A percentile compares a stretch with the other conserved stretches of the same genome.
phyloP scores from a whole-genome alignment of 176 grass and related monocot species.

The Olyra latifolia region DNA sequence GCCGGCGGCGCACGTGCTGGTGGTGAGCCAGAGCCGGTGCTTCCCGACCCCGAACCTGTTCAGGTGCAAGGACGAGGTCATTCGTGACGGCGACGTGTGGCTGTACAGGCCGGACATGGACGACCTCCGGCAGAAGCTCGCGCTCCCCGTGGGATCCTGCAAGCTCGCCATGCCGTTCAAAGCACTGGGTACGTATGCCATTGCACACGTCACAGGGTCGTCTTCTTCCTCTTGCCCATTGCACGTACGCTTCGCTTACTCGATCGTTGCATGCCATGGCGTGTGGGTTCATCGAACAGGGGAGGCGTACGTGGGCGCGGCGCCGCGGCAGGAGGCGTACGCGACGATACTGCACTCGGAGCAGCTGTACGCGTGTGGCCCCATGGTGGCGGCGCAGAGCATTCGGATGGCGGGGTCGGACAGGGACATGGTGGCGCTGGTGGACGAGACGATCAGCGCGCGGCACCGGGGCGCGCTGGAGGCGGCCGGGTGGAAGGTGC shows the following conservation, averaged over 20 bases:
- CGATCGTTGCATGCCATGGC: neutral
- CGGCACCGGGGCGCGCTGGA: slow-evolving; percentile 33
- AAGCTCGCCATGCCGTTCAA: slow-evolving; percentile 60
- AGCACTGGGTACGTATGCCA: slow-evolving; percentile 34
- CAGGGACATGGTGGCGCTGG: slow-evolving; percentile 49
- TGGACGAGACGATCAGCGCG: slow-evolving; percentile 46
- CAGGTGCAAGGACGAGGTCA: slow-evolving; percentile 48
- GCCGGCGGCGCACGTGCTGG: slow-evolving; percentile 58
- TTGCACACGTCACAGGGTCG: neutral
- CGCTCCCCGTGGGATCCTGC: slow-evolving; percentile 66
- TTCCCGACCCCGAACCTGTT: slow-evolving; percentile 68
- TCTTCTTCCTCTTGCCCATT: neutral
- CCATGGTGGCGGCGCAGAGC: slow-evolving; percentile 47
- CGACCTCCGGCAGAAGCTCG: slow-evolving; percentile 50
- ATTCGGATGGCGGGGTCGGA: slow-evolving; percentile 34
- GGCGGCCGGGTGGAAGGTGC: slow-evolving; percentile 43
- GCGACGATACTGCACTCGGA: slow-evolving; percentile 59
- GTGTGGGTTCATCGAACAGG: neutral
- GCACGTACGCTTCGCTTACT: neutral
- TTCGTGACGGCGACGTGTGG: slow-evolving; percentile 60
- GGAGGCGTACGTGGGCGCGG: neutral
- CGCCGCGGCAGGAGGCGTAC: slow-evolving; percentile 40
- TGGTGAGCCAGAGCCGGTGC: slow-evolving; percentile 66
- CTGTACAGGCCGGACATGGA: slow-evolving; percentile 45
- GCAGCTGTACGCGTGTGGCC: slow-evolving; percentile 57